phyloP scores from a whole-genome alignment of 2,329 filamentous ascomycete species.

The Alternaria burnsii region DNA sequence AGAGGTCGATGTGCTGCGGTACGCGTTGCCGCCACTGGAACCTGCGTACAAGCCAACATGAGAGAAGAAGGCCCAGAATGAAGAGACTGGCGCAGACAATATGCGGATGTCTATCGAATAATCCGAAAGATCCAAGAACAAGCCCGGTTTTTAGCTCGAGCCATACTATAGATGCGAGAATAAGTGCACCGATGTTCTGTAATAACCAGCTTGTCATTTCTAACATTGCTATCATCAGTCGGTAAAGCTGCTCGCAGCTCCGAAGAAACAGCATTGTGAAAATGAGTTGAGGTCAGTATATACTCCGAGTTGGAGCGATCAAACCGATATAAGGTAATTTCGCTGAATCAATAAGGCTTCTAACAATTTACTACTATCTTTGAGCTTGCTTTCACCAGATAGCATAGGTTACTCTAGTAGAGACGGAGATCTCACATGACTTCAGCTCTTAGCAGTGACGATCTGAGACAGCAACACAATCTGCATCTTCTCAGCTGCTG shows the following conservation, averaged over 20 bases:
- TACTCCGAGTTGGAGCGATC: neutral
- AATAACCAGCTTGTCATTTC: neutral
- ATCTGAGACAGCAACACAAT: neutral
- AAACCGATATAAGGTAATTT: neutral
- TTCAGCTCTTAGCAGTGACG: neutral
- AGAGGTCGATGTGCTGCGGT: neutral
- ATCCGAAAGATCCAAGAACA: neutral
- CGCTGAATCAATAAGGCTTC: neutral
- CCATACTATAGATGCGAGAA: neutral
- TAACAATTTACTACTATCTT: neutral
- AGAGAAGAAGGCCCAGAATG: neutral
- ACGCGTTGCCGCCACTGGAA: neutral
- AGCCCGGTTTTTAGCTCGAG: neutral
- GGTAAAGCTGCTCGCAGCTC: neutral
- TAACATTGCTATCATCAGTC: neutral
- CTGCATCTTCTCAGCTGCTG: neutral
- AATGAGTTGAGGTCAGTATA: neutral
- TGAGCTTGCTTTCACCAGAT: neutral
- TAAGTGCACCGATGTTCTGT: neutral
- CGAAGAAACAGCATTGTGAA: neutral
- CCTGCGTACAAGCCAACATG: neutral
- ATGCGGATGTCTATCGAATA: neutral
- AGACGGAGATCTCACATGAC: neutral
- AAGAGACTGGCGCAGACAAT: neutral
- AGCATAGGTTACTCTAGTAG: neutral